Evolutionary conservation across 257 asterid genomes (phyloP).

Genomic region (Rauvolfia tetraphylla): DNA sequence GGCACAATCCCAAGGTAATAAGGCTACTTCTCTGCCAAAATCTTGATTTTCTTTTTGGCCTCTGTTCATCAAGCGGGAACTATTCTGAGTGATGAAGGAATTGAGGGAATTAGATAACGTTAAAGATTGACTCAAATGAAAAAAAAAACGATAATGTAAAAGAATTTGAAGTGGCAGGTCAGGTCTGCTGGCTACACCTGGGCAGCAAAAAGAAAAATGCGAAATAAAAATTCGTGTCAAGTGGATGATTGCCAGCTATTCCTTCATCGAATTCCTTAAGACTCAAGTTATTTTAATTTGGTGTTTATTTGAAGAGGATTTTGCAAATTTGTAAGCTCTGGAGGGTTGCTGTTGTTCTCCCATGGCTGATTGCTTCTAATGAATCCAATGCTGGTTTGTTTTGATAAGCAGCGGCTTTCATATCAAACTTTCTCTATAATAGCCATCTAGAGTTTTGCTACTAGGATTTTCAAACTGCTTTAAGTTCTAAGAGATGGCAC

Average conservation of each 20-base stretch:
- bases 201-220: neutral
- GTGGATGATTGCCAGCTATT: neutral
- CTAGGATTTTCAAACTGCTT: neutral
- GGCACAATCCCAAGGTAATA: constrained; percentile 19
- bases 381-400: neutral
- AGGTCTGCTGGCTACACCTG: too few relatives aligned
- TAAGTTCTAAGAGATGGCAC: neutral
- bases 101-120: neutral
- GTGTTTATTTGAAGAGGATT: neutral
- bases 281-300: neutral
- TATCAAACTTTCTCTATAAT: neutral
- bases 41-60: neutral
- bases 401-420: neutral
- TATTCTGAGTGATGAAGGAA: neutral
- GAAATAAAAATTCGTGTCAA: neutral
- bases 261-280: neutral
- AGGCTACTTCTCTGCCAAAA: neutral
- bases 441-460: neutral
- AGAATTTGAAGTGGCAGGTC: neutral
- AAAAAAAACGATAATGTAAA: too few relatives aligned
- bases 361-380: neutral
- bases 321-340: neutral
- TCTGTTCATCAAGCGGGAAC: neutral
- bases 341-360: neutral
- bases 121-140: neutral